These are phyloP conservation scores for Entomortierella lignicola DNA, from an alignment of 192 early-diverging fungal species.

Conservation along the genomic window DNA sequence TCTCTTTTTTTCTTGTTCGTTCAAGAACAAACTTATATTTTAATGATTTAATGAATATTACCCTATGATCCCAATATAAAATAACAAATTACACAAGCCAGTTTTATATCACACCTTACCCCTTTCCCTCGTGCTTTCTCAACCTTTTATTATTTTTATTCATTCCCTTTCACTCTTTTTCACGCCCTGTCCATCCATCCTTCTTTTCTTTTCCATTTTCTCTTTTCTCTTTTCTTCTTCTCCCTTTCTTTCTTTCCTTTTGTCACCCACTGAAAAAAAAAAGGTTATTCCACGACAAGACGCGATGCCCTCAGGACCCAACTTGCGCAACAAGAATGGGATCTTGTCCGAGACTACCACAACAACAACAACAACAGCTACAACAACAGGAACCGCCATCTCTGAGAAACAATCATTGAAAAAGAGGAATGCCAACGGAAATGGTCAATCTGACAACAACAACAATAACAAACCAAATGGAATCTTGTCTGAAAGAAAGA, in stretches of 20 bases:
- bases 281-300: not conserved
- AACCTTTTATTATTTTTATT: too few relatives aligned
- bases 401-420: conserved; percentile 22
- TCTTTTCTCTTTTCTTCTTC: not conserved
- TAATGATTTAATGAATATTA: too few relatives aligned
- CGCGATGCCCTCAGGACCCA: conserved; percentile 12
- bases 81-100: too few relatives aligned
- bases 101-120: not conserved
- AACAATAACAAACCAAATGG: conserved; percentile 17
- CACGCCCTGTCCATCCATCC: not conserved
- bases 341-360: not conserved
- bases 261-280: not conserved
- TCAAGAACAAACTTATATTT: not conserved
- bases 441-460: conserved; percentile 1
- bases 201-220: not conserved
- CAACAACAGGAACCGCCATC: conserved; percentile 12
- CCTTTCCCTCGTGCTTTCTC: too few relatives aligned
- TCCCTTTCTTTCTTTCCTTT: not conserved
- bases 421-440: conserved; percentile 3
- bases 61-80: too few relatives aligned
- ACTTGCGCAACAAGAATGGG: conserved; percentile 2
- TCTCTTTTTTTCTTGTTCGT: not conserved
- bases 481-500: conserved; percentile 12
- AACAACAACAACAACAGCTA: conserved; percentile 9
- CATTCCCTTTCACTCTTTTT: not conserved